Conservation (phyloP, 495 filamentous ascomycete species). For the Penicillium longicatenatum region DNA sequence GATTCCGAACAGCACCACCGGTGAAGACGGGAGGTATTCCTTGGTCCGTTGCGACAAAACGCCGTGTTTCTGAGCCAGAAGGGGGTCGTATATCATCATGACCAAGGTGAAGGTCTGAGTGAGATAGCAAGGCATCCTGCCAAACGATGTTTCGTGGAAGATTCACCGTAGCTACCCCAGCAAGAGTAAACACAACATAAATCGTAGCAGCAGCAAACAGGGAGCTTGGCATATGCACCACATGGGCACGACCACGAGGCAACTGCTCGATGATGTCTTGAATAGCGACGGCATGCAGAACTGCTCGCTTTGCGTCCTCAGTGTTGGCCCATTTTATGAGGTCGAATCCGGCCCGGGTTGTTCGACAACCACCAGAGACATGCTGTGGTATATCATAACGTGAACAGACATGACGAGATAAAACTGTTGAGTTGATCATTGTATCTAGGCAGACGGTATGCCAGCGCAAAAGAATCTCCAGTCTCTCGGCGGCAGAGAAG, state of each 20-base stretch:
- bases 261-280: slow-evolving; percentile 54
- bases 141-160: slow-evolving; percentile 45
- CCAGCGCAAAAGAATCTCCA: slow-evolving; percentile 51
- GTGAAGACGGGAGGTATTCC: slow-evolving; percentile 18
- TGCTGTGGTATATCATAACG: slow-evolving; percentile 46
- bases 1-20: slow-evolving; percentile 35
- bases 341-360: slow-evolving; percentile 35
- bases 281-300: slow-evolving; percentile 50
- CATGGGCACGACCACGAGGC: slow-evolving; percentile 49
- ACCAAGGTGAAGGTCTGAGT: slow-evolving; percentile 37
- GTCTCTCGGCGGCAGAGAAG: slow-evolving; percentile 39
- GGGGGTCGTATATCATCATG: slow-evolving; percentile 24
- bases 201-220: slow-evolving; percentile 48
- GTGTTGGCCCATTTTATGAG: slow-evolving; percentile 41
- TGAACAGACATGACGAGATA: slow-evolving; percentile 45
- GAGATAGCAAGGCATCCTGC: slow-evolving; percentile 43
- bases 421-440: slow-evolving; percentile 44
- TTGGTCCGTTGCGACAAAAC: slow-evolving; percentile 36
- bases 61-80: slow-evolving; percentile 38
- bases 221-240: slow-evolving; percentile 49
- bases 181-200: slow-evolving; percentile 44
- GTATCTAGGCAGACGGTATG: slow-evolving; percentile 51
- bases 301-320: slow-evolving; percentile 44
- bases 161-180: slow-evolving; percentile 38
- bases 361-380: slow-evolving; percentile 33